These are phyloP conservation scores for Waltergamsia citrina DNA, from an alignment of 2,329 filamentous ascomycete species.

Conservation along the genomic window DNA sequence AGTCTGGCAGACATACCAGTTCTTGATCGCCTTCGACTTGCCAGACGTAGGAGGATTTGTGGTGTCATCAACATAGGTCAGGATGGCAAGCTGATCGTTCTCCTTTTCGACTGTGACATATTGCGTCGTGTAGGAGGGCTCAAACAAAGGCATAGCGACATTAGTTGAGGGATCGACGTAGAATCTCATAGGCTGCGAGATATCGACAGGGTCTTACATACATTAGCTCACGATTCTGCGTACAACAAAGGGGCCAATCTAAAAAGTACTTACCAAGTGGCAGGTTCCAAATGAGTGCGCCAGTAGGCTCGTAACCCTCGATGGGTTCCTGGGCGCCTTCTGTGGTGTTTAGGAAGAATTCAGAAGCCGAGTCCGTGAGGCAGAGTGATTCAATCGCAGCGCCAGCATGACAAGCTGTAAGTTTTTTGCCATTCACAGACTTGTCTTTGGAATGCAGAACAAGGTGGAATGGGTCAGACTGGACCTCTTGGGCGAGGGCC, in stretches of 20 bases:
- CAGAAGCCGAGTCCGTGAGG: not conserved
- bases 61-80: conserved; percentile 11
- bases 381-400: conserved; percentile 12
- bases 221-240: not conserved
- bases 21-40: conserved; percentile 5
- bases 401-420: conserved; percentile 10
- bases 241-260: conserved; percentile 1
- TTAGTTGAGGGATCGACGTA: conserved; percentile 11
- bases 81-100: conserved; percentile 6
- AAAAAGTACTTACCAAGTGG: conserved; percentile 3
- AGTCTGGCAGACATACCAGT: conserved; percentile 11
- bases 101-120: conserved; percentile 12
- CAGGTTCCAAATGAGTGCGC: conserved; percentile 7
- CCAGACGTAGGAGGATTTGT: conserved; percentile 3
- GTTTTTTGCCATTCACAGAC: conserved; percentile 7
- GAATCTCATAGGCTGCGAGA: conserved; percentile 8
- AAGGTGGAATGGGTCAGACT: conserved; percentile 12
- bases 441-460: conserved; percentile 7
- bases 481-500: conserved; percentile 3
- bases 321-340: conserved; percentile 4
- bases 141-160: conserved; percentile 10
- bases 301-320: conserved; percentile 5
- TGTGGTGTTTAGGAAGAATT: conserved; percentile 10
- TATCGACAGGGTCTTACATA: conserved; percentile 1
- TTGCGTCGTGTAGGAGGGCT: conserved; percentile 11